Conservation (phyloP, 163 green algal genomes). For the Volvox carteri region DNA sequence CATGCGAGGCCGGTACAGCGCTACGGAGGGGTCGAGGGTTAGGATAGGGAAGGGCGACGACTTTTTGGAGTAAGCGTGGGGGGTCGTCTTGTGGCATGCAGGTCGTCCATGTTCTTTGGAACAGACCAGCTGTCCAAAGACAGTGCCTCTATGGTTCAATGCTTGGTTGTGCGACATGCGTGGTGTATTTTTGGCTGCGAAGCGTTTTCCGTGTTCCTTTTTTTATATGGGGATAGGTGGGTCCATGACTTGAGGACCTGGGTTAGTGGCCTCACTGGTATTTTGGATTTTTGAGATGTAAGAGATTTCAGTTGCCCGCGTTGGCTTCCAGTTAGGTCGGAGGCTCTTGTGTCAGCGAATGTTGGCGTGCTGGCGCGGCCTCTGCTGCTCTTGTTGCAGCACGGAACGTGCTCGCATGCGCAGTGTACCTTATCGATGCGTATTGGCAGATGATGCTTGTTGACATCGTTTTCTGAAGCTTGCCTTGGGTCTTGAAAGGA, state of each 20-base stretch:
- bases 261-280: neutral
- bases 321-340: neutral
- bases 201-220: neutral
- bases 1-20: conserved; percentile 6
- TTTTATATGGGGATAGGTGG: neutral
- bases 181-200: too few relatives aligned
- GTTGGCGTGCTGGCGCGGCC: neutral
- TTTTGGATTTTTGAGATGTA: neutral
- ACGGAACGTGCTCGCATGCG: too few relatives aligned
- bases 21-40: neutral
- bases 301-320: neutral
- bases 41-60: neutral
- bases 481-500: too few relatives aligned
- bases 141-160: neutral
- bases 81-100: neutral
- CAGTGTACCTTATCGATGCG: too few relatives aligned
- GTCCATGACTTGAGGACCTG: neutral
- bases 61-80: neutral
- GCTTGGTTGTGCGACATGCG: too few relatives aligned
- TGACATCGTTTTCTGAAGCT: too few relatives aligned
- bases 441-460: too few relatives aligned
- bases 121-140: neutral
- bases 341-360: too few relatives aligned
- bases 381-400: neutral
- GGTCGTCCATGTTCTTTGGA: neutral